phyloP scores from a whole-genome alignment of 2,329 filamentous ascomycete genomes.

The Aspergillus fructus region DNA sequence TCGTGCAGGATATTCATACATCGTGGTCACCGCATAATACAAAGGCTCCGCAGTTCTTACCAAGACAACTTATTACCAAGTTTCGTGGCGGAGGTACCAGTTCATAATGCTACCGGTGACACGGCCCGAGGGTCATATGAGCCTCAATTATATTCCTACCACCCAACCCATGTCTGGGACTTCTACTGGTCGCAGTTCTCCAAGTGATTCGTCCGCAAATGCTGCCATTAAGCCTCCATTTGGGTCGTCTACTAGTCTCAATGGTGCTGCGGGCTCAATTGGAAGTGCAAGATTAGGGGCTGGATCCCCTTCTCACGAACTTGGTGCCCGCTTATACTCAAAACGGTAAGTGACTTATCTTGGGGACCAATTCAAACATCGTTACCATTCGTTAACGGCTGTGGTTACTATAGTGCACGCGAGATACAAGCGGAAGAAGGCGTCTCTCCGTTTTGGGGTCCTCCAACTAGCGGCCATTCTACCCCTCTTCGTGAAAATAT shows the following conservation, averaged over 20 bases:
- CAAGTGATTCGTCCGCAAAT: conserved; percentile 69
- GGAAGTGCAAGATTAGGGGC: conserved; percentile 72
- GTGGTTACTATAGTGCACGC: conserved; percentile 64
- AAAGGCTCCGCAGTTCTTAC: conserved; percentile 2
- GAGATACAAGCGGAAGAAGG: conserved; percentile 98
- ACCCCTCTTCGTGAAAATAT: conserved; percentile 96
- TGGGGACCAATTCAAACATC: neutral
- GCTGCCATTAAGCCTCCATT: conserved; percentile 70
- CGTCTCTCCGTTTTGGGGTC: conserved; percentile 81
- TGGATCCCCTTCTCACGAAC: conserved; percentile 95
- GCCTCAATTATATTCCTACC: conserved; percentile 74
- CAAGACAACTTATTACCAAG: conserved; percentile 12
- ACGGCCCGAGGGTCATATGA: conserved; percentile 79
- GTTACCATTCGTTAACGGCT: conserved; percentile 9
- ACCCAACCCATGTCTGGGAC: conserved; percentile 72
- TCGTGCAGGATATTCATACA: conserved; percentile 20
- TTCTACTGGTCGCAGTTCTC: conserved; percentile 76
- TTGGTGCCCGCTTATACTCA: conserved; percentile 76
- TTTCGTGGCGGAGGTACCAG: conserved; percentile 51
- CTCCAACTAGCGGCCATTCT: conserved; percentile 93
- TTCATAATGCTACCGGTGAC: conserved; percentile 86
- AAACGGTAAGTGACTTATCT: conserved; percentile 69
- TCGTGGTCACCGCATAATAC: conserved; percentile 2
- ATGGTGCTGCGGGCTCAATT: conserved; percentile 49
- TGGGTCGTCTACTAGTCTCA: conserved; percentile 64